Base-by-base conservation (phyloP, 116 monocot species). In the Dioscorea cayenensis region DNA sequence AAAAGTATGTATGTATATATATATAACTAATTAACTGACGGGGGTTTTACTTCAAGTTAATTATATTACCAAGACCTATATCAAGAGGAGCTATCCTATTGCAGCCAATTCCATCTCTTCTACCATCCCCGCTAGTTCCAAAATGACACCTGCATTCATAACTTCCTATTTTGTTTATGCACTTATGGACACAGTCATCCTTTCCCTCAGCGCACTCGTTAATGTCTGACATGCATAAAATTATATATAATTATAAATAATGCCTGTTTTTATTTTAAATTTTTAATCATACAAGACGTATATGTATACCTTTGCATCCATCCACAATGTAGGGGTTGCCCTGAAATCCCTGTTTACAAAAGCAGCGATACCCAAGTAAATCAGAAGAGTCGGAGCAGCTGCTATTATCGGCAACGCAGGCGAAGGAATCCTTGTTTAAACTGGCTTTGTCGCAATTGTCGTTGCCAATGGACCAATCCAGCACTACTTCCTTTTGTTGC, bases 381-480 rank as follows among this genome's bases (percentile, higher is more conserved):
- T 10, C 43, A 0, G 36, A 36, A 11, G 77, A 49, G 43, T 82
- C 14, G 38, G 69, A 65, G 73, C 82, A 82, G 3, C 8, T 0
- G n/a, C 65, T 73, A 49, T 77, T 73, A 0, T 20, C 61, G 32
- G n/a, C 28, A 35, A 23, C 21, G 64, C 82, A 82, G 17, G 73
- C 73, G 19, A 62, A 70, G 51, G 21, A n/a, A 36, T 19, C 13
- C 49, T 35, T 25, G 25, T 25, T n/a, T 3, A 25, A 4, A 1
- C 25, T 28, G 16, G 65, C 77, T 2, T 52, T 48, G 3, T 66
- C 12, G 64, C 82, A 82, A 0, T 73, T 51, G 22, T 58, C 19
- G 28, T 70, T 60, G 8, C 77, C 82, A 19, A 82, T 77, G 27
- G 58, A 27, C 82, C 82, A 82, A 7, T 82, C 74, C 20, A 82